Evolutionary conservation across 208 protist species (phyloP).

Genomic region (Strigomonas oncopelti): DNA sequence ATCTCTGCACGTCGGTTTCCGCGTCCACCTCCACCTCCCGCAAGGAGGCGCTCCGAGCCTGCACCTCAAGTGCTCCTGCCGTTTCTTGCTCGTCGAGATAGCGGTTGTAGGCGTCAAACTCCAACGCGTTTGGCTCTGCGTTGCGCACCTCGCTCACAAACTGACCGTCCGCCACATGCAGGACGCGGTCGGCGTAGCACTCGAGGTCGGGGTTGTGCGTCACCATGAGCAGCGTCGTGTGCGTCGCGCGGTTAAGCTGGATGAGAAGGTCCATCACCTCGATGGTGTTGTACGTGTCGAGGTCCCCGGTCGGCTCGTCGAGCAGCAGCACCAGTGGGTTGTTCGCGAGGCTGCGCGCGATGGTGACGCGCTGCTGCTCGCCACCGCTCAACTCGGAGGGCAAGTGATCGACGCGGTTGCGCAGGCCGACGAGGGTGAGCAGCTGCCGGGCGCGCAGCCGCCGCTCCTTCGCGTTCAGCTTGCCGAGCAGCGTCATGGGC

Average conservation of each 20-base stretch:
- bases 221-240: constrained; percentile 96
- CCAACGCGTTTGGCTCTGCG: constrained; percentile 62
- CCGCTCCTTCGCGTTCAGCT: constrained; percentile 71
- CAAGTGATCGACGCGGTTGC: constrained; percentile 93
- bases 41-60: too few species aligned
- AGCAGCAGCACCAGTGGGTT: constrained; percentile 93
- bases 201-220: constrained; percentile 97
- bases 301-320: constrained; percentile 96
- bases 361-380: constrained; percentile 96
- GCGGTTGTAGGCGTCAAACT: constrained; percentile 74
- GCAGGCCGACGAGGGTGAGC: constrained; percentile 91
- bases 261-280: constrained; percentile 97
- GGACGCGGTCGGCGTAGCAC: constrained; percentile 96
- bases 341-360: constrained; percentile 92
- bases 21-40: too few species aligned
- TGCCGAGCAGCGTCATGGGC: constrained; percentile 94
- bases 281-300: constrained; percentile 95
- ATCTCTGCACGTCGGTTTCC: too few species aligned
- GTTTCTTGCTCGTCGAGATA: constrained; percentile 60
- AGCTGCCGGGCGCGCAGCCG: constrained; percentile 85
- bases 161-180: constrained; percentile 92
- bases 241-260: constrained; percentile 88
- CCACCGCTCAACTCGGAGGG: constrained; percentile 96
- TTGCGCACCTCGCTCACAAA: constrained; percentile 92
- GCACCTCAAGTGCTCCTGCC: not conserved